Evolutionary conservation across 1,284 basidiomycete species (phyloP), one percentile per base, ranked within the genome.

Genomic region (Sanguinoderma infundibulare): DNA sequence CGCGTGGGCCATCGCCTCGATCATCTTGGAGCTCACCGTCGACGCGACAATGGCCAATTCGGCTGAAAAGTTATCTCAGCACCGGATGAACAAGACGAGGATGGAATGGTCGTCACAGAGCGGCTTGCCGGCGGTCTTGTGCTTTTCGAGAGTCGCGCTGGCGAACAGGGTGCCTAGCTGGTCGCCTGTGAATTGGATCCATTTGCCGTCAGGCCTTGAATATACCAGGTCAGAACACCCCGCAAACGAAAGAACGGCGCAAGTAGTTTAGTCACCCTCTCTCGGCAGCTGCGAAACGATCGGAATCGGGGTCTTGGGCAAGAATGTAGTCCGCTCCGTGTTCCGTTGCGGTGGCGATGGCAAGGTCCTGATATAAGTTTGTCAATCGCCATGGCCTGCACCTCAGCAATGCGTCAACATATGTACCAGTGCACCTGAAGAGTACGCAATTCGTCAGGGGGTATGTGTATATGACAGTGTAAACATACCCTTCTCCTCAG

Each of bases 1-100:
- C 4, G 73, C 72, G 44, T 76, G 71, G 0, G 93, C 92, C 77
- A 95, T 91, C 2, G 84, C 78, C 68, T 89, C 87, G 12, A 95
- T 77, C 90, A 95, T 91, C 75, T 93, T 94, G 3, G 91, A 94
- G 72, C 92, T 94, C 12, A 95, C 94, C 3, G 92, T 92, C 0
- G 93, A 94, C 0, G 91, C 91, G 9, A 94, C 87, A 85, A 95
- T 92, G 1, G 89, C 91, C 7, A 94, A 76, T 67, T 87, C 88
- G 5, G 82, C 85, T 87, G 55, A 8, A 57, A 49, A 12, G 36
- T 20, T 10, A 2, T 3, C 12, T 52, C 9, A 34, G 30, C 51
- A 6, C 17, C 26, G 12, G 10, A 2, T 14, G 20, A 5, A n/a
- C n/a, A 24, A 8, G 7, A 15, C 9, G 2, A 14, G 24, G n/a